Conservation (phyloP, 148 eudicot genomes). For the Pharnaceum exiguum region DNA sequence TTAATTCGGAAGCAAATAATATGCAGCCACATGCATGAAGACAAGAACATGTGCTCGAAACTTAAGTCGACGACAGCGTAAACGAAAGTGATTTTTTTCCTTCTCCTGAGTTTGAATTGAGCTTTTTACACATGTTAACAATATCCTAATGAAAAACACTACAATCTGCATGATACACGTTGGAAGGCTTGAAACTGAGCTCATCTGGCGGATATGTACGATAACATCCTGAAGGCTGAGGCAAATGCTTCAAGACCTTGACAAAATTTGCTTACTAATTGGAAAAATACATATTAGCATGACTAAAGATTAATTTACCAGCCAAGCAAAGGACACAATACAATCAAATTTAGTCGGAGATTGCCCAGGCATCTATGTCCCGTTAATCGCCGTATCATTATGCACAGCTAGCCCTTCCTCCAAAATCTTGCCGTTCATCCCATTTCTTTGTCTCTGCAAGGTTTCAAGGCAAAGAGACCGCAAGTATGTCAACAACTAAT, state of each 20-base stretch:
- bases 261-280: constrained; percentile 10
- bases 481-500: background rate
- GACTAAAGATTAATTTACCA: background rate
- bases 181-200: too few species aligned
- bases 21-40: too few species aligned
- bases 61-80: too few species aligned
- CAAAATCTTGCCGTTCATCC: constrained; percentile 64
- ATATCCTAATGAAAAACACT: too few species aligned
- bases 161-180: too few species aligned
- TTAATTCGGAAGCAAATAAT: too few species aligned
- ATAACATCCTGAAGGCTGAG: too few species aligned
- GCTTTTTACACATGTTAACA: too few species aligned
- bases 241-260: constrained; percentile 5
- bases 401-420: constrained; percentile 55
- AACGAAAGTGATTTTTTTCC: too few species aligned
- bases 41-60: too few species aligned
- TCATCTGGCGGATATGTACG: too few species aligned
- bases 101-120: too few species aligned
- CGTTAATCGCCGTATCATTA: constrained; percentile 55
- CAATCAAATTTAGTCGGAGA: background rate
- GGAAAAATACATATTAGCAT: background rate
- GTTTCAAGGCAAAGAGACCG: background rate
- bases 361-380: constrained; percentile 32
- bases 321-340: background rate
- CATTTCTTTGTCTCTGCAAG: constrained; percentile 73